Evolutionary conservation across 139 green algal species (phyloP).

Genomic region (Chlamydomonas sp.): DNA sequence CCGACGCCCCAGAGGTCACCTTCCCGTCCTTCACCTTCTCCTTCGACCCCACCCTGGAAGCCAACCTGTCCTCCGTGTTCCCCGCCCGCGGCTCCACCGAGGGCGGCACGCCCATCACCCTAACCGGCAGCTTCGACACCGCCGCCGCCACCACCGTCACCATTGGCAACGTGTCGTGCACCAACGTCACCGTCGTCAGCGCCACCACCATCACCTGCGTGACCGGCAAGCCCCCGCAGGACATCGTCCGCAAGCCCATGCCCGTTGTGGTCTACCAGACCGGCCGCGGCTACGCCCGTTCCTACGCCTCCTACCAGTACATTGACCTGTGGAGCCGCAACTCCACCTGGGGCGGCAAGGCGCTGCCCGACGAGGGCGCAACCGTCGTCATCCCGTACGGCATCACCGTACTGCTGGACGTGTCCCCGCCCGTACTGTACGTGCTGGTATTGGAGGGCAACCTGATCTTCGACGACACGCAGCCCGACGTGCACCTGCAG

Average conservation of each 20-base stretch:
- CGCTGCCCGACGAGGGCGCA: slow-evolving; percentile 60
- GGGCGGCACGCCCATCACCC: slow-evolving; percentile 58
- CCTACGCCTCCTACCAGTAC: slow-evolving; percentile 47
- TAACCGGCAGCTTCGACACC: slow-evolving; percentile 45
- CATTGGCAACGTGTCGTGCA: slow-evolving; percentile 29
- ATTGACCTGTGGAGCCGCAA: slow-evolving; percentile 68
- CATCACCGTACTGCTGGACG: slow-evolving; percentile 70
- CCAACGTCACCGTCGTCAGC: slow-evolving; percentile 6
- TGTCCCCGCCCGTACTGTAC: slow-evolving; percentile 60
- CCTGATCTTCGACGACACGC: slow-evolving; percentile 62
- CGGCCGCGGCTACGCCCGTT: slow-evolving; percentile 4
- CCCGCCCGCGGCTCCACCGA: slow-evolving; percentile 60
- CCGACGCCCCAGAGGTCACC: neutral
- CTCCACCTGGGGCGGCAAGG: slow-evolving; percentile 70
- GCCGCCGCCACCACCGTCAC: neutral
- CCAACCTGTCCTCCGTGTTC: slow-evolving; percentile 34
- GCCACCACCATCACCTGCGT: slow-evolving; percentile 42
- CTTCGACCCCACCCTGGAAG: slow-evolving; percentile 48
- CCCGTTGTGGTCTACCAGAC: neutral
- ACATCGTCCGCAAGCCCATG: slow-evolving; percentile 5
- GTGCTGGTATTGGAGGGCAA: slow-evolving; percentile 64
- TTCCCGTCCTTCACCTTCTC: slow-evolving; percentile 26
- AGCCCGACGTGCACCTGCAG: slow-evolving; percentile 28
- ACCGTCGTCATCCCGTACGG: slow-evolving; percentile 53
- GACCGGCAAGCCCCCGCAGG: slow-evolving; percentile 6